phyloP scores from a whole-genome alignment of 1,139 yeast genomes.

The Lizanozyma gosingica region DNA sequence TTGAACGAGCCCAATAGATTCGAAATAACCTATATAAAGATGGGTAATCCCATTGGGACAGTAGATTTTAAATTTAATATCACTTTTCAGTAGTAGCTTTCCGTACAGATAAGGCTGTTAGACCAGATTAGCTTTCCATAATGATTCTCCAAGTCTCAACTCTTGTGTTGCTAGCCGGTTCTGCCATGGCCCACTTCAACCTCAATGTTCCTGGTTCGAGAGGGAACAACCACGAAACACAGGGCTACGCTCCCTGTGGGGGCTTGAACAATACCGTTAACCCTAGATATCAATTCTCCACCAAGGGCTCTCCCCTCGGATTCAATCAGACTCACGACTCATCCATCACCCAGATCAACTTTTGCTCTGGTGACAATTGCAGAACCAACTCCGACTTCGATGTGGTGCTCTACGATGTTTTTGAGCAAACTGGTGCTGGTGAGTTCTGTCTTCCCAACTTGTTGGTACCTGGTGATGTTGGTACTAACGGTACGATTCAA shows the following conservation, averaged over 20 bases:
- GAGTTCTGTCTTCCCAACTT: conserved; percentile 10
- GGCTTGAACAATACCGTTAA: conserved; percentile 7
- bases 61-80: too few species aligned
- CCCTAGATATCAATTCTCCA: conserved; percentile 8
- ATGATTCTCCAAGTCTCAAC: conserved; percentile 5
- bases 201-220: conserved; percentile 10
- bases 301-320: conserved; percentile 10
- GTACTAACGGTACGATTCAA: conserved; percentile 12
- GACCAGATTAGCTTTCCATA: too few species aligned
- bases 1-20: too few species aligned
- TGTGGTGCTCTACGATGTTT: conserved; percentile 6
- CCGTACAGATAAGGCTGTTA: too few species aligned
- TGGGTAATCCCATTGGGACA: too few species aligned
- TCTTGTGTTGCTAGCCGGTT: conserved; percentile 6
- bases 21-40: too few species aligned
- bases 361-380: conserved; percentile 9
- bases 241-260: conserved; percentile 12
- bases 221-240: conserved; percentile 11
- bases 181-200: conserved; percentile 10
- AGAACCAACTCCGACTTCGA: conserved; percentile 7
- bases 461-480: conserved; percentile 3
- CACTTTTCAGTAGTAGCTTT: too few species aligned
- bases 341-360: conserved; percentile 7
- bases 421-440: conserved; percentile 11
- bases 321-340: conserved; percentile 8